phyloP scores from a whole-genome alignment of 2,329 filamentous ascomycete genomes.

The Pestalotiopsis sp. region DNA sequence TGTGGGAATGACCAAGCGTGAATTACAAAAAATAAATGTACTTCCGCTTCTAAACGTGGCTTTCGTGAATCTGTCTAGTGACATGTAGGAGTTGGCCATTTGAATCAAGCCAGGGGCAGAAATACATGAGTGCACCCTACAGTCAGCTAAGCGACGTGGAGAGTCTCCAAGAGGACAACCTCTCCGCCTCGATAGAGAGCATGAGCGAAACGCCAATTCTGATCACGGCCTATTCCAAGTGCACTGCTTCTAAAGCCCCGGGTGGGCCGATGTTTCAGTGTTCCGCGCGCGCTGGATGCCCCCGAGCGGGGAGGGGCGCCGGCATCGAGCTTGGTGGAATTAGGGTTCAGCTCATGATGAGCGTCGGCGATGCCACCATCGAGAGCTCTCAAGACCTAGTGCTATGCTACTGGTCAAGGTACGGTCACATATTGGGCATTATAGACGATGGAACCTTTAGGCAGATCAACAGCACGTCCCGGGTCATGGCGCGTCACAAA shows the following conservation, averaged over 20 bases:
- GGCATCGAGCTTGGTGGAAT: background rate
- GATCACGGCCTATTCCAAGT: background rate
- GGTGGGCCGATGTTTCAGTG: background rate
- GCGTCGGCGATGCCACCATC: background rate
- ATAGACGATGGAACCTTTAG: background rate
- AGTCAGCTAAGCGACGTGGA: background rate
- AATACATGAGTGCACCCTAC: background rate
- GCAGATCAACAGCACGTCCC: background rate
- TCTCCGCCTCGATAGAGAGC: background rate
- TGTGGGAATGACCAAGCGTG: no score
- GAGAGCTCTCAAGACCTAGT: background rate
- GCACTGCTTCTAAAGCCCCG: background rate
- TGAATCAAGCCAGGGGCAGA: background rate
- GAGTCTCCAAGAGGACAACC: background rate
- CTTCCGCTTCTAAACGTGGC: background rate
- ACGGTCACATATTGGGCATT: background rate
- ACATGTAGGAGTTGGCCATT: background rate
- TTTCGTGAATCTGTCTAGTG: background rate
- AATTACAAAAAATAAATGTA: no score
- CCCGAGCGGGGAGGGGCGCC: background rate
- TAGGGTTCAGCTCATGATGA: background rate
- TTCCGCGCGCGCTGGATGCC: background rate
- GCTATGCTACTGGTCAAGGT: background rate
- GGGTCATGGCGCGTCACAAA: background rate
- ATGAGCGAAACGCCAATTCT: background rate